phyloP scores from a whole-genome alignment of 495 filamentous ascomycete species.

The Talaromyces nanjingensis region DNA sequence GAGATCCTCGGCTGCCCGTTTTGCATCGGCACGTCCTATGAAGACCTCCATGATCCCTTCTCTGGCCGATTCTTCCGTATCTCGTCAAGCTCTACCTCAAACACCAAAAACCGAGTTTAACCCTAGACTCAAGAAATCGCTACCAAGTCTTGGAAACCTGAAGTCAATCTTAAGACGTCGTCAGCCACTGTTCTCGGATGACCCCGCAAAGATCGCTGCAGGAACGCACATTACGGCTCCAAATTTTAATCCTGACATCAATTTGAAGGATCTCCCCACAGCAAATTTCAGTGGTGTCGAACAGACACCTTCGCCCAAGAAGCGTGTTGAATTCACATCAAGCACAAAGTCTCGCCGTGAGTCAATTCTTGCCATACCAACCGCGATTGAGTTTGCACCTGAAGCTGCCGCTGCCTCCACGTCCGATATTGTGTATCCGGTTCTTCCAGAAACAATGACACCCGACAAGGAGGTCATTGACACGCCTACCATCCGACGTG shows the following conservation, averaged over 20 bases:
- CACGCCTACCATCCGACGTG: conserved; percentile 30
- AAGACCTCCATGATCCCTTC: conserved; percentile 51
- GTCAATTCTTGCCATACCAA: conserved; percentile 30
- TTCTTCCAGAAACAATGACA: conserved; percentile 29
- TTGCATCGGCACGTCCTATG: conserved; percentile 49
- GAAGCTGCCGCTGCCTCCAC: conserved; percentile 15
- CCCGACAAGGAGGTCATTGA: conserved; percentile 22
- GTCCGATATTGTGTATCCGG: conserved; percentile 36
- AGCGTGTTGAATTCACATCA: conserved; percentile 56
- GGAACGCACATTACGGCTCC: conserved; percentile 51
- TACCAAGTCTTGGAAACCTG: conserved; percentile 38
- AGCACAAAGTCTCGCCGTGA: conserved; percentile 41
- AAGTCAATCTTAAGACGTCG: conserved; percentile 58
- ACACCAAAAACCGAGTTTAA: conserved; percentile 43
- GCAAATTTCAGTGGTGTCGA: conserved; percentile 17
- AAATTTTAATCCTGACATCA: conserved; percentile 35
- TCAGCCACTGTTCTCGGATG: conserved; percentile 53
- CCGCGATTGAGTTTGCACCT: conserved; percentile 36
- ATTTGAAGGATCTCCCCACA: conserved; percentile 36
- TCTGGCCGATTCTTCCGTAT: conserved; percentile 37
- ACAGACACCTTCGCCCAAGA: conserved; percentile 42
- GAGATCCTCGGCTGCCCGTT: conserved; percentile 65
- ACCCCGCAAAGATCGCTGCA: conserved; percentile 53
- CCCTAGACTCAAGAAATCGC: conserved; percentile 33
- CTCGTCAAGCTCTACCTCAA: conserved; percentile 35